These are phyloP conservation scores for Apiospora phragmitis DNA, from an alignment of 2,329 filamentous ascomycete genomes.

Conservation along the genomic window DNA sequence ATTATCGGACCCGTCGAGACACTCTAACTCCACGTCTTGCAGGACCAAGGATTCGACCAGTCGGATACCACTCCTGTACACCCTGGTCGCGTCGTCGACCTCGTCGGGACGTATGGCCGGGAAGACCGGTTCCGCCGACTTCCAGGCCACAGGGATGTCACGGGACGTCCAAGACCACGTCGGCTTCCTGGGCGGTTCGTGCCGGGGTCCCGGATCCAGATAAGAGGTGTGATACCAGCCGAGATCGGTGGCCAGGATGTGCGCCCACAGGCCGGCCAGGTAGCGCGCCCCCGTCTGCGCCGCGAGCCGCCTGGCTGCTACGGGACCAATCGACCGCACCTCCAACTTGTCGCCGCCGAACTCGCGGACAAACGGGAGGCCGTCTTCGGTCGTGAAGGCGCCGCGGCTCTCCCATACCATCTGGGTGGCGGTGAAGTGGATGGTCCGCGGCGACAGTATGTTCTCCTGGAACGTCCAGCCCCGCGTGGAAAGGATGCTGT, in stretches of 20 bases:
- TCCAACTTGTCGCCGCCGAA: background rate
- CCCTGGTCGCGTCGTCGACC: background rate
- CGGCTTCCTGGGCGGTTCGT: background rate
- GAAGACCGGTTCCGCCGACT: background rate
- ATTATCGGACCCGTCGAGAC: background rate
- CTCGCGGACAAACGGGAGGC: background rate
- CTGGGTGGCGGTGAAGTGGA: conserved; percentile 9
- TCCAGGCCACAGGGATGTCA: background rate
- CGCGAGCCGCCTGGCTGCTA: background rate
- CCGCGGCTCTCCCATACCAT: conserved; percentile 14
- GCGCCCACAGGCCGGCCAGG: background rate
- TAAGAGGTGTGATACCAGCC: background rate
- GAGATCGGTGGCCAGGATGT: background rate
- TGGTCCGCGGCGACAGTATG: conserved; percentile 10
- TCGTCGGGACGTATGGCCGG: background rate
- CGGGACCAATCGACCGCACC: background rate
- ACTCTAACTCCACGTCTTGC: background rate
- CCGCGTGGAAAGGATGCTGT: conserved; percentile 9
- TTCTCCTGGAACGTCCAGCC: conserved; percentile 15
- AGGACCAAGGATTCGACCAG: background rate
- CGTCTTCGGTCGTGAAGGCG: conserved; percentile 11
- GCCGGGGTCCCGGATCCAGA: background rate
- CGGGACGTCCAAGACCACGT: background rate
- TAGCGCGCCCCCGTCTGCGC: background rate
- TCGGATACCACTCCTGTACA: background rate